These are phyloP conservation scores for Hypoxylon sp. DNA, from an alignment of 2,329 filamentous ascomycete species.

Conservation along the genomic window DNA sequence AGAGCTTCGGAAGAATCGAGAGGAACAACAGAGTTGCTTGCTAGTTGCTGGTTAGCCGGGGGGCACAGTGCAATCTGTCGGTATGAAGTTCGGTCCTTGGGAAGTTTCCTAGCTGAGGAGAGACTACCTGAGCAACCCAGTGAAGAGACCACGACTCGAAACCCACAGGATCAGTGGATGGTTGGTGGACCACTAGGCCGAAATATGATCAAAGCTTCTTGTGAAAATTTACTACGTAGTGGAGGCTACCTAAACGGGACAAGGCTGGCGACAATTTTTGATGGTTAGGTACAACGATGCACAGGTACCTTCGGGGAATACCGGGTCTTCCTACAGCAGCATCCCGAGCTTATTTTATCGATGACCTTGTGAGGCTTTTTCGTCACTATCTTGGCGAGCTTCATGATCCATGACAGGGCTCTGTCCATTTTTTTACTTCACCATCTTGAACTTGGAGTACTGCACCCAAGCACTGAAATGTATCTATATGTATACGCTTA, in stretches of 20 bases:
- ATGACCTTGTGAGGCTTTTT: conserved; percentile 21
- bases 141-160: conserved; percentile 39
- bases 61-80: conserved; percentile 23
- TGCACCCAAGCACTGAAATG: not conserved
- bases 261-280: conserved; percentile 51
- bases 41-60: conserved; percentile 34
- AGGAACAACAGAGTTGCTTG: conserved; percentile 35
- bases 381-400: conserved; percentile 20
- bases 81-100: conserved; percentile 31
- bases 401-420: conserved; percentile 17
- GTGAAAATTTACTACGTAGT: conserved; percentile 49
- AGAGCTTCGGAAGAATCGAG: conserved; percentile 52
- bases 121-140: conserved; percentile 14
- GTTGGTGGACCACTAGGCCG: conserved; percentile 42
- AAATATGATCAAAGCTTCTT: conserved; percentile 45
- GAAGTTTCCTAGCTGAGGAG: conserved; percentile 34
- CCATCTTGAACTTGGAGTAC: conserved; percentile 1
- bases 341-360: conserved; percentile 38
- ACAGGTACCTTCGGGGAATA: conserved; percentile 39
- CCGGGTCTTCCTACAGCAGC: conserved; percentile 39
- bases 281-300: conserved; percentile 32
- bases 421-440: conserved; percentile 1
- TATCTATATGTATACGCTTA: not conserved
- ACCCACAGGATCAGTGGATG: conserved; percentile 40
- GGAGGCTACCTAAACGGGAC: conserved; percentile 54